Base-by-base conservation (phyloP, 2,329 filamentous ascomycete species). In the Sporothrix inflata region DNA sequence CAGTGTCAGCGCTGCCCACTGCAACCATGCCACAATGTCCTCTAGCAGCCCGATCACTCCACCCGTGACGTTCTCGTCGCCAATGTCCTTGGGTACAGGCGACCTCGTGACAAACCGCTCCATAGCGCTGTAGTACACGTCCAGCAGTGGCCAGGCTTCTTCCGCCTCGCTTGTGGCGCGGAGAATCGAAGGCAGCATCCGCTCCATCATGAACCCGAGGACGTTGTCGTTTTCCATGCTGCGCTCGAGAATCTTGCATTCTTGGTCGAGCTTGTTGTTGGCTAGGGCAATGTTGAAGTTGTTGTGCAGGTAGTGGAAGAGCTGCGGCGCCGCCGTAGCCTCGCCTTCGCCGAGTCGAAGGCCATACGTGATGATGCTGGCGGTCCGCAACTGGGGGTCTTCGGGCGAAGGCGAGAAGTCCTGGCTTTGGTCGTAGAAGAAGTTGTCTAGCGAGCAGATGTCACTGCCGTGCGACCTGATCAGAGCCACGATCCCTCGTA, bases 271-370 rank as follows among this genome's bases (percentile, higher is more conserved):
- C 68, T 81, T 83, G 71, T 84, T 81, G 72, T 85, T 85, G 57
- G 83, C 82, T 2, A 89, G 77, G 0, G 86, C 85, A 69, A 85
- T 79, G 76, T 88, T 88, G 77, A 88, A 88, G 77, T 85, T 88
- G 75, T 86, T 86, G 76, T 85, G 85, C 1, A 90, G 80, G 72
- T 88, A 87, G 77, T 85, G 86, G 76, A 89, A 90, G 3, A 89
- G 81, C 70, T 85, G 83, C 21, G 84, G 82, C 6, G 79, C 79
- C 4, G 84, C 84, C 40, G 81, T 83, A 1, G 78, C 76, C 70
- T 89, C 87, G 1, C 83, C 85, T 73, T 89, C 87, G 51, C 82
- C 81, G 19, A 90, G 79, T 53, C 85, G 84, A 42, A 89, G 79
- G 0, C 86, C 88, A 77, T 88, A 89, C 1, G 86, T 85, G 19